Evolutionary conservation across 2,329 filamentous ascomycete genomes (phyloP).

Genomic region (Aspergillus novoparasiticus): DNA sequence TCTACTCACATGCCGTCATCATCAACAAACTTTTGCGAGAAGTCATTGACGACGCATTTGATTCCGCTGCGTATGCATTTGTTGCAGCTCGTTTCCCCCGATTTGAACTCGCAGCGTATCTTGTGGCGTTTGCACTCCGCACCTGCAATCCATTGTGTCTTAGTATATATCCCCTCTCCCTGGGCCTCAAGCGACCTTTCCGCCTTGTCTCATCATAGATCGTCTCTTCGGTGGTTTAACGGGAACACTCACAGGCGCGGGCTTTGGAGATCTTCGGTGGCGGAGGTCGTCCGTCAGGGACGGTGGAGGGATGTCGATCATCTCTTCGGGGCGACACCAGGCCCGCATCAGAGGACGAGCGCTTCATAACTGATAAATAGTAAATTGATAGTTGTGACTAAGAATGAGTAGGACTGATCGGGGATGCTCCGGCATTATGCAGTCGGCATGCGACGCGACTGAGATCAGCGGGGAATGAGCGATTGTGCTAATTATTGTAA

Average conservation of each 20-base stretch:
- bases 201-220: background rate
- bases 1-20: constrained; percentile 54
- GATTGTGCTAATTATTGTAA: constrained; percentile 2
- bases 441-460: constrained; percentile 17
- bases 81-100: constrained; percentile 50
- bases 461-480: constrained; percentile 5
- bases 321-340: constrained; percentile 32
- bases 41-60: constrained; percentile 58
- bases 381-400: constrained; percentile 20
- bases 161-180: constrained; percentile 6
- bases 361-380: constrained; percentile 30
- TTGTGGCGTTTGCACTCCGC: constrained; percentile 58
- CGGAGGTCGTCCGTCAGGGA: constrained; percentile 23
- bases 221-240: background rate
- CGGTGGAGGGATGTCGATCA: constrained; percentile 26
- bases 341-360: constrained; percentile 39
- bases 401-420: constrained; percentile 17
- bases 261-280: constrained; percentile 44
- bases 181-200: background rate
- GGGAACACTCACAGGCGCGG: constrained; percentile 40
- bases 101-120: constrained; percentile 56
- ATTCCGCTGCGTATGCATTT: constrained; percentile 55
- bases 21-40: constrained; percentile 58
- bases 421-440: constrained; percentile 30
- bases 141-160: constrained; percentile 29